phyloP scores from a whole-genome alignment of 352 stramenopile species.

The Pythium brachiatum region DNA sequence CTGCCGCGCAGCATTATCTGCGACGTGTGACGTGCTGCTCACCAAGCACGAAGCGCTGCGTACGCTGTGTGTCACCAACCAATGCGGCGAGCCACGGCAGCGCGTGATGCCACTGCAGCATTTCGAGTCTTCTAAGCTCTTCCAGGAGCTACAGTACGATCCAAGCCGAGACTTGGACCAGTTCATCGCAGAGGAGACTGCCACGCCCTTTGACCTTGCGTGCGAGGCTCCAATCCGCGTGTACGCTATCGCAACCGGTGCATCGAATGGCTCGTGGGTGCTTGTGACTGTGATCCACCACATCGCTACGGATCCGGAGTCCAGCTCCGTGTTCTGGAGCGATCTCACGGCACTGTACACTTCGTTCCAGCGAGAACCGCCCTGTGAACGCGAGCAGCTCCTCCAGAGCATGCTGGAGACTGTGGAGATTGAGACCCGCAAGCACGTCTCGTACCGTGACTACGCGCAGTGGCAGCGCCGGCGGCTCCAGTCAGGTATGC shows the following conservation, averaged over 20 bases:
- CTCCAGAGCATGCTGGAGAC: background rate
- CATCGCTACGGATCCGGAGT: constrained; percentile 52
- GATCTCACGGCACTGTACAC: constrained; percentile 35
- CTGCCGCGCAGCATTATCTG: constrained; percentile 22
- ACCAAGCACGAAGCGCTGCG: constrained; percentile 43
- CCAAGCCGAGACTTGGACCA: constrained; percentile 7
- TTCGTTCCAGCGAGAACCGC: background rate
- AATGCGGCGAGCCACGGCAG: constrained; percentile 34
- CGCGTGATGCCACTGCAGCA: constrained; percentile 24
- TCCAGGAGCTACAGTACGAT: background rate
- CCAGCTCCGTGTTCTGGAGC: constrained; percentile 43
- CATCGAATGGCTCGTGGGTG: constrained; percentile 23
- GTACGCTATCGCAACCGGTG: constrained; percentile 22
- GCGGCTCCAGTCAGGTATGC: constrained; percentile 34
- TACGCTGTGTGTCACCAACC: constrained; percentile 34
- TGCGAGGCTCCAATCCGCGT: constrained; percentile 38
- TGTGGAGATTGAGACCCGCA: background rate
- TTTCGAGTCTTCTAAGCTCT: constrained; percentile 5
- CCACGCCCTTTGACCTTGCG: constrained; percentile 38
- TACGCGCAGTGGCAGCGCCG: constrained; percentile 45
- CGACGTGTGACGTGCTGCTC: constrained; percentile 33
- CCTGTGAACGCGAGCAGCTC: background rate
- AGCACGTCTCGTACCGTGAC: constrained; percentile 40
- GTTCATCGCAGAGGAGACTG: constrained; percentile 25
- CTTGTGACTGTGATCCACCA: constrained; percentile 48